Percentiles rank a stretch among this genome's conserved stretches.
Conservation (phyloP, 1,284 basidiomycete genomes). For the Cronartium quercuum region DNA sequence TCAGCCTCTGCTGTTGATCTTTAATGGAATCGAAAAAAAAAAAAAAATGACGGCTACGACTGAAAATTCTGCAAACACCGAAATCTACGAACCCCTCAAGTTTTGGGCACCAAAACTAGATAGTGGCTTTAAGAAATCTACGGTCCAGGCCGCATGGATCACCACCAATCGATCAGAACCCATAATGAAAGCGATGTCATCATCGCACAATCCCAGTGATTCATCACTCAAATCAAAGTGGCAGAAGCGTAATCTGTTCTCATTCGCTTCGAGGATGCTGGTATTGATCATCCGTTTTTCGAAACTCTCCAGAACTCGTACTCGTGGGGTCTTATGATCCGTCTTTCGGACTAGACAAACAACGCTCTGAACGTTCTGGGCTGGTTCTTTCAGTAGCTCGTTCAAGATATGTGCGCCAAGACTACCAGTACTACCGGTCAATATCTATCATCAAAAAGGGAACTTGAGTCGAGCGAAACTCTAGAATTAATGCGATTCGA, state of each 20-base stretch:
- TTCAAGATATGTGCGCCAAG: constrained; percentile 43
- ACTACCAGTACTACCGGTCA: constrained; percentile 44
- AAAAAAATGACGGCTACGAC: too few species aligned
- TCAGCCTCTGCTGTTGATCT: too few species aligned
- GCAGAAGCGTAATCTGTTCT: not conserved
- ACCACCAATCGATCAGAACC: constrained; percentile 12
- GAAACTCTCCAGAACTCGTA: not conserved
- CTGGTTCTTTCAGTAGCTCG: constrained; percentile 30
- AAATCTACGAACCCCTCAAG: not conserved
- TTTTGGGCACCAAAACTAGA: constrained; percentile 41
- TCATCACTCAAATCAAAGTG: constrained; percentile 37
- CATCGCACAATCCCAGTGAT: constrained; percentile 40
- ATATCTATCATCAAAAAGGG: constrained; percentile 18
- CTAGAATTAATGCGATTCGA: not conserved
- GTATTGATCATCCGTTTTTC: not conserved
- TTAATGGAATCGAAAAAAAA: too few species aligned
- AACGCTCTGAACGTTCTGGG: not conserved
- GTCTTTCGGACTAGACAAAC: not conserved
- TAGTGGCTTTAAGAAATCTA: constrained; percentile 44
- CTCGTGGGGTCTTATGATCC: not conserved
- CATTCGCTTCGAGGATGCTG: not conserved
- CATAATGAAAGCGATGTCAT: not conserved
- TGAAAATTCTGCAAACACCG: not conserved
- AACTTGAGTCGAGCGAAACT: not conserved
- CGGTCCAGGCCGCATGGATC: constrained; percentile 45